A percentile compares a stretch with the other conserved stretches of the same genome.
phyloP scores from a whole-genome alignment of 2,329 filamentous ascomycete species.

The Curvularia sp. region DNA sequence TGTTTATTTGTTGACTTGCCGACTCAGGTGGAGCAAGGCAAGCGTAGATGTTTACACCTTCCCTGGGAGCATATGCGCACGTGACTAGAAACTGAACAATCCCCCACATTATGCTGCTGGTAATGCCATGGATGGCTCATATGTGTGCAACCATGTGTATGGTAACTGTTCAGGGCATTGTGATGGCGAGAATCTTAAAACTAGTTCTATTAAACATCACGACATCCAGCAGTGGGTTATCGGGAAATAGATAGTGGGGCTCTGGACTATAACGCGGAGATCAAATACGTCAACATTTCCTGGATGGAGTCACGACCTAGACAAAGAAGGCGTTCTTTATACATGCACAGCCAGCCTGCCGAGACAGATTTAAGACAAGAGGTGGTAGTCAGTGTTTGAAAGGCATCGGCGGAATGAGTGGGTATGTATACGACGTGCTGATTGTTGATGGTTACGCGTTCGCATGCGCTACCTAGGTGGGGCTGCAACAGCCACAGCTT shows the following conservation, averaged over 20 bases:
- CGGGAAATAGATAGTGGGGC: neutral
- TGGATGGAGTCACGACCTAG: too few species aligned
- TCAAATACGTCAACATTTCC: too few species aligned
- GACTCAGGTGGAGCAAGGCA: too few species aligned
- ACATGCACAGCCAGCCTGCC: neutral
- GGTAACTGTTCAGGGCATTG: neutral
- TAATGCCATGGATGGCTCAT: neutral
- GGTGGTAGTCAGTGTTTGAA: neutral
- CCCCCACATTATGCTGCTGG: neutral
- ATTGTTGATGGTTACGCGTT: conserved; percentile 1
- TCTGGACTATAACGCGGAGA: neutral
- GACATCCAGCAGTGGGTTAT: neutral
- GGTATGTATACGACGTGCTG: neutral
- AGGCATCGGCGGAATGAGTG: neutral
- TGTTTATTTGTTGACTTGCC: neutral
- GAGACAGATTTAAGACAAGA: neutral
- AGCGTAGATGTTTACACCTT: neutral
- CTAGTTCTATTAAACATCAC: neutral
- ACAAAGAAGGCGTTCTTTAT: neutral
- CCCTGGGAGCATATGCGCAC: neutral
- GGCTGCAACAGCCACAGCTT: neutral
- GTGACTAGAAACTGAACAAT: neutral
- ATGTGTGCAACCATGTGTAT: neutral
- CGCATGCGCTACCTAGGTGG: neutral
- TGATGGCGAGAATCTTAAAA: neutral